These are phyloP conservation scores for Globisporangium apiculatum DNA, from an alignment of 352 stramenopile species.

Conservation along the genomic window DNA sequence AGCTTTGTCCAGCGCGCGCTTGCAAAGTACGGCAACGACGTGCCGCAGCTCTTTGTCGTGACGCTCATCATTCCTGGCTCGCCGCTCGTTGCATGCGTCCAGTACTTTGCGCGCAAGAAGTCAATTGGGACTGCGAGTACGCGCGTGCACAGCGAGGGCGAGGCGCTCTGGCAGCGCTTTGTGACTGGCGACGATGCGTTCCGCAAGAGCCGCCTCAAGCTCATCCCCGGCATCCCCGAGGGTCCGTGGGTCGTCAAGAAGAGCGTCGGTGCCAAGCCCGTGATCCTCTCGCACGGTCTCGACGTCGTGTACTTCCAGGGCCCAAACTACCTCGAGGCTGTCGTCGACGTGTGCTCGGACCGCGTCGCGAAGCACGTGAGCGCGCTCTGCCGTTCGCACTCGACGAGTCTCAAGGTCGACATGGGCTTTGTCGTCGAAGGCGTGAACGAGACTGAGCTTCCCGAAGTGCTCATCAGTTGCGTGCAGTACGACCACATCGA, in stretches of 20 bases:
- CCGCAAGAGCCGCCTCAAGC: slow-evolving; percentile 67
- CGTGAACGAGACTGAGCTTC: slow-evolving; percentile 56
- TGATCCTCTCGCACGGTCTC: slow-evolving; percentile 65
- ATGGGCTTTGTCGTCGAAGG: slow-evolving; percentile 81
- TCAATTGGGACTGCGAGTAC: slow-evolving; percentile 9
- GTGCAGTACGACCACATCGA: slow-evolving; percentile 79
- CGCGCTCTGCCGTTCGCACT: slow-evolving; percentile 64
- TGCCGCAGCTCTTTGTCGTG: slow-evolving; percentile 69
- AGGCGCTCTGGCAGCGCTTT: slow-evolving; percentile 57
- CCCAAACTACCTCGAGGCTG: slow-evolving; percentile 59
- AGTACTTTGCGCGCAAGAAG: slow-evolving; percentile 65
- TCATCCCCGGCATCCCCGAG: slow-evolving; percentile 72
- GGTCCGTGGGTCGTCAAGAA: slow-evolving; percentile 80
- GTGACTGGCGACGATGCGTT: slow-evolving; percentile 56
- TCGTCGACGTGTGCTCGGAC: slow-evolving; percentile 74
- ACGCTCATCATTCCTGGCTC: slow-evolving; percentile 66
- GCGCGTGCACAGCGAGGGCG: slow-evolving; percentile 19
- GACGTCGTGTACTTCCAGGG: slow-evolving; percentile 59
- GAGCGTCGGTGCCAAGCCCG: slow-evolving; percentile 67
- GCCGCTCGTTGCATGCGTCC: slow-evolving; percentile 56
- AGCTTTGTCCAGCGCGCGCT: slow-evolving; percentile 59
- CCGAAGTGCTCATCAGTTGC: slow-evolving; percentile 71
- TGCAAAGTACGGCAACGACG: slow-evolving; percentile 53
- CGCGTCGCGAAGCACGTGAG: slow-evolving; percentile 70
- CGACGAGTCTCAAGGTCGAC: slow-evolving; percentile 57